Conservation (phyloP, 768 basidiomycete species). For the Coprinellus micaceus region DNA sequence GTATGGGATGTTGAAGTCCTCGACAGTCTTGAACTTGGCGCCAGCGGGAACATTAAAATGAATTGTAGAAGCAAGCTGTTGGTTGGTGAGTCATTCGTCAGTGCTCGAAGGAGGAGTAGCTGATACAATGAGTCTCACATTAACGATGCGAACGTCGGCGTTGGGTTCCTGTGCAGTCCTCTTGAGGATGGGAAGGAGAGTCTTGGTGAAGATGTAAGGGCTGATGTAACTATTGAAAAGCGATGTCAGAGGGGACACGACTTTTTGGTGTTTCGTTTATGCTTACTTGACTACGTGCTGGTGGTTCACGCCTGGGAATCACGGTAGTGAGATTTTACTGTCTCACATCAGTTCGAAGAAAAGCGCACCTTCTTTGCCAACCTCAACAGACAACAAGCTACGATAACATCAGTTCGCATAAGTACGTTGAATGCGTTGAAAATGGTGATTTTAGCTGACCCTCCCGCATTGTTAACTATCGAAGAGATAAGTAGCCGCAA, state of each 20-base stretch:
- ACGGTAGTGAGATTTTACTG: too few relatives aligned
- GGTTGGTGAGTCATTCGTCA: too few relatives aligned
- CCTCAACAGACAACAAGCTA: too few relatives aligned
- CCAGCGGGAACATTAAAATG: constrained; percentile 18
- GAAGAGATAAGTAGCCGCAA: not conserved
- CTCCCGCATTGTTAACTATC: constrained; percentile 51
- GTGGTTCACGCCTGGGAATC: constrained; percentile 22
- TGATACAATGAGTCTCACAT: constrained; percentile 34
- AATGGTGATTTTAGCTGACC: too few relatives aligned
- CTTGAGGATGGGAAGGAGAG: constrained; percentile 49
- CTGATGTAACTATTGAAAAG: constrained; percentile 47
- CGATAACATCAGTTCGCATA: too few relatives aligned
- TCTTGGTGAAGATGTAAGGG: constrained; percentile 51
- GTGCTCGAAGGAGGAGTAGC: not conserved
- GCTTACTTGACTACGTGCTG: constrained; percentile 43
- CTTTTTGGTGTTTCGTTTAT: too few relatives aligned
- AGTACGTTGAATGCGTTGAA: too few relatives aligned
- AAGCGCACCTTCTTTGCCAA: not conserved
- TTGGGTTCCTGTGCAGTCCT: constrained; percentile 43
- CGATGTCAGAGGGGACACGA: not conserved
- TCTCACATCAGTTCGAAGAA: too few relatives aligned
- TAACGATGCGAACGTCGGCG: constrained; percentile 60
- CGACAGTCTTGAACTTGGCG: constrained; percentile 26
- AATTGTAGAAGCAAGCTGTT: constrained; percentile 31
- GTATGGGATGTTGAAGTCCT: constrained; percentile 35